Evolutionary conservation across 257 asterid genomes (phyloP).

Genomic region (Solanum rostratum): DNA sequence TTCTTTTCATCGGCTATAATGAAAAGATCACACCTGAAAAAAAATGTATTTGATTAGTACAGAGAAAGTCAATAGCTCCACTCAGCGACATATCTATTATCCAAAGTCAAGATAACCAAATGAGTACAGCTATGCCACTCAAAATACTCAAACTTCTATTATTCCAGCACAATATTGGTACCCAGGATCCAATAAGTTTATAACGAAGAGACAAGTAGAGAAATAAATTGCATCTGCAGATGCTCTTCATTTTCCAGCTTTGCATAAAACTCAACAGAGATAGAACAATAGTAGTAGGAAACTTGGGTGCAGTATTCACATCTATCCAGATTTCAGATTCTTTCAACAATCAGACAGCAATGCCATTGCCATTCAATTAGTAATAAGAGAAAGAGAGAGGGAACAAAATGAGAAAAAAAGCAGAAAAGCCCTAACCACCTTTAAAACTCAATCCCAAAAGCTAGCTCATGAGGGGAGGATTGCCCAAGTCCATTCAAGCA

Average conservation of each 20-base stretch:
- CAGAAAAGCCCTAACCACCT: no score
- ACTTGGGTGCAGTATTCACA: background rate
- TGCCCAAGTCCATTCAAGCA: no score
- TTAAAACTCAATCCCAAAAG: no score
- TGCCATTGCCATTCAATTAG: background rate
- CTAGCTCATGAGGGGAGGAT: no score
- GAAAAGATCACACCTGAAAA: slow-evolving; percentile 55
- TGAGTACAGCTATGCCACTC: background rate
- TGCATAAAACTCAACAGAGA: background rate
- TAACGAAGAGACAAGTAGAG: background rate
- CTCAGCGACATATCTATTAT: background rate
- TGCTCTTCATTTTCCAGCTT: background rate
- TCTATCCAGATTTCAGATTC: background rate
- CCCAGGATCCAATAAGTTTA: background rate
- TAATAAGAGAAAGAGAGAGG: background rate
- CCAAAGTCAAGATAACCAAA: background rate
- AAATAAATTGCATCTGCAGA: background rate
- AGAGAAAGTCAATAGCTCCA: background rate
- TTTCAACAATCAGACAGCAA: background rate
- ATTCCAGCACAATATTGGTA: background rate
- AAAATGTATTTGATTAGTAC: background rate
- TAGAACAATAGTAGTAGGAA: background rate
- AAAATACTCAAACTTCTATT: background rate
- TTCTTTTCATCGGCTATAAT: slow-evolving; percentile 75
- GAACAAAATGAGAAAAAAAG: no score